These are phyloP conservation scores for Elaeis oleifera DNA, from an alignment of 202 grass and related monocot genomes.

Conservation along the genomic window DNA sequence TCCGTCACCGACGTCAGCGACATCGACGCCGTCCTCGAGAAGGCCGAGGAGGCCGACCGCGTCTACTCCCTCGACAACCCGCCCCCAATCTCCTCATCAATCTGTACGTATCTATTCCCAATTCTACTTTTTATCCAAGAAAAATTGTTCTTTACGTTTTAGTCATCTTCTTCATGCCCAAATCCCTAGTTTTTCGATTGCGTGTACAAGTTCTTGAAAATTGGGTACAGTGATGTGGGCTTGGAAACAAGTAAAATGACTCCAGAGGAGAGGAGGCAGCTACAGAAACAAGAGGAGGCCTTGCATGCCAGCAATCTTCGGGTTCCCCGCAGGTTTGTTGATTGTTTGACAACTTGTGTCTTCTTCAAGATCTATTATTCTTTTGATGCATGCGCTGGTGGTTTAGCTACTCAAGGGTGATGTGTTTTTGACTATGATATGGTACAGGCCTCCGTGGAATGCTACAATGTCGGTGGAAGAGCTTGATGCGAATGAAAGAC, in stretches of 20 bases:
- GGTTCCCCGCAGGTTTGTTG: constrained; percentile 61
- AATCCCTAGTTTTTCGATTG: no score
- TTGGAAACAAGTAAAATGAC: constrained; percentile 25
- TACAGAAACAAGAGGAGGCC: constrained; percentile 66
- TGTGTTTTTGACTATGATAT: constrained; percentile 1
- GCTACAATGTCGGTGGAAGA: constrained; percentile 66
- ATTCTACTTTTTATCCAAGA: background rate
- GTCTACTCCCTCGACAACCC: constrained; percentile 26
- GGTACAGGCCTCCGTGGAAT: constrained; percentile 68
- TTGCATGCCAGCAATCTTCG: constrained; percentile 57
- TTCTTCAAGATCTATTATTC: background rate
- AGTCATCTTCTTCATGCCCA: no score
- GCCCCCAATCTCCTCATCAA: constrained; percentile 43
- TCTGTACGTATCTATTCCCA: constrained; percentile 32
- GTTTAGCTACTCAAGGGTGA: background rate
- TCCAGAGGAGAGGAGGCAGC: constrained; percentile 37
- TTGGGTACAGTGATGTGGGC: constrained; percentile 34
- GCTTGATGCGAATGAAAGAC: constrained; percentile 69
- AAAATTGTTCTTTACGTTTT: background rate
- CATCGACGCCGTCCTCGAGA: constrained; percentile 69
- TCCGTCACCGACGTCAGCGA: constrained; percentile 85
- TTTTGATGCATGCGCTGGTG: background rate
- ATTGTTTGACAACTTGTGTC: no score
- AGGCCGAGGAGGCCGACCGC: constrained; percentile 47
- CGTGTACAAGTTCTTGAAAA: no score